phyloP scores from a whole-genome alignment of 345 rosid genomes.

The Eucalyptus regnans region DNA sequence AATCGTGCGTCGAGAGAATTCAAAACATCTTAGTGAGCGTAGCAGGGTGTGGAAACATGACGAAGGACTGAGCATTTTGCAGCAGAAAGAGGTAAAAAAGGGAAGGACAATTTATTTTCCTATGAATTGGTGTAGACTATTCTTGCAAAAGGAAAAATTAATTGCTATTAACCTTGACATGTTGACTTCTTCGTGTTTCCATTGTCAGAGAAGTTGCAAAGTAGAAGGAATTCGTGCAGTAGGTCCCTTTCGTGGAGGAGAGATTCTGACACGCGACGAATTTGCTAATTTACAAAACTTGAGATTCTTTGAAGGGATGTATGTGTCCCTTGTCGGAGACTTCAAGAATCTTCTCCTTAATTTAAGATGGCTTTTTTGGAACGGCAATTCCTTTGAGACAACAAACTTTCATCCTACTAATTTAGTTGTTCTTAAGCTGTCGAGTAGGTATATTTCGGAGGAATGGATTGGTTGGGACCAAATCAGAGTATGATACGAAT shows the following conservation, averaged over 20 bases:
- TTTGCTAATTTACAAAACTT: fast-evolving
- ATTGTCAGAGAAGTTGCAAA: too few relatives aligned
- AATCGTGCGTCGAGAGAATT: too few relatives aligned
- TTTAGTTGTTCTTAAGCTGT: too few relatives aligned
- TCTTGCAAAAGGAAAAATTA: too few relatives aligned
- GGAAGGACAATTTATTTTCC: fast-evolving
- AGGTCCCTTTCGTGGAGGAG: too few relatives aligned
- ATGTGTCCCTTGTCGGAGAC: background rate
- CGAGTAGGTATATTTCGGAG: fast-evolving
- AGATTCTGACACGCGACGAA: fast-evolving
- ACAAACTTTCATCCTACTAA: too few relatives aligned
- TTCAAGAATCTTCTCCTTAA: background rate
- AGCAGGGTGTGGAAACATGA: fast-evolving
- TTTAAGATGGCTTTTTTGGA: background rate
- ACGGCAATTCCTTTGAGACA: background rate
- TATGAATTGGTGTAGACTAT: fast-evolving
- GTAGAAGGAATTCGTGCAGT: too few relatives aligned
- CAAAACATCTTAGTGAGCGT: too few relatives aligned
- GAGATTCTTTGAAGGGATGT: background rate
- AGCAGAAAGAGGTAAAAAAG: too few relatives aligned
- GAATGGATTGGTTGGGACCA: background rate
- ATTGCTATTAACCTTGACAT: too few relatives aligned
- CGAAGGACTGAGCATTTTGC: fast-evolving
- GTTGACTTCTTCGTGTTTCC: fast-evolving
- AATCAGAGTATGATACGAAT: fast-evolving